Evolutionary conservation across 2,329 filamentous ascomycete species (phyloP), one percentile per base, ranked within the genome.

Genomic region (Diaporthe capsici): DNA sequence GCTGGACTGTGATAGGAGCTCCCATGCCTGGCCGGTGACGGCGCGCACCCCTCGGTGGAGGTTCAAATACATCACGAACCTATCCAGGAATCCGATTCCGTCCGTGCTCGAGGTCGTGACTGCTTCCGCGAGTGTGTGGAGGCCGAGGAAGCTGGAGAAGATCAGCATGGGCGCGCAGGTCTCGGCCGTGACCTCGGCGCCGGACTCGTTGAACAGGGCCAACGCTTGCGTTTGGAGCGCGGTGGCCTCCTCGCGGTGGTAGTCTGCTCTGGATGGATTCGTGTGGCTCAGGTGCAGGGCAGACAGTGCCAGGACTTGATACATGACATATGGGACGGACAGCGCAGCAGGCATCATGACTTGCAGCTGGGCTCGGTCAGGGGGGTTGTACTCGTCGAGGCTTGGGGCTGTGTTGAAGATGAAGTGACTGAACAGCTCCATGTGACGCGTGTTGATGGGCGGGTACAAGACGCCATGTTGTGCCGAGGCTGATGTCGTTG

Each of bases 241-340:
- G 15, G 58, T 63, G 58, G 58, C 58, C 28, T 63, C 58, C 37
- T 63, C 37, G n/a, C 58, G 58, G n/a, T 63, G 37, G 39, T 63
- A 63, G 13, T 17, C 39, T 1, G 39, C 58, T 44, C 20, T n/a
- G 6, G 58, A 17, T 39, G 58, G 12, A 13, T 28, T 20, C n/a
- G 58, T 22, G 15, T 63, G 39, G 58, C 58, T 63, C 15, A 44
- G 13, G 58, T 63, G 58, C 37, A 63, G 58, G 4, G 58, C 58
- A 28, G 58, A 44, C 12, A 63, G 37, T 44, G 58, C 58, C 6
- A 63, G 58, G 2, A 44, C 20, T 12, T 63, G 12, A 9, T 63
- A 63, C 37, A 63, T 28, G 1, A 63, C 5, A 44, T 63, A 63
- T 2, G 58, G 58, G 3, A 20, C 12, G n/a, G 58, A 63, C n/a